phyloP scores from a whole-genome alignment of 2,329 filamentous ascomycete species.

The Aspergillus neotritici region DNA sequence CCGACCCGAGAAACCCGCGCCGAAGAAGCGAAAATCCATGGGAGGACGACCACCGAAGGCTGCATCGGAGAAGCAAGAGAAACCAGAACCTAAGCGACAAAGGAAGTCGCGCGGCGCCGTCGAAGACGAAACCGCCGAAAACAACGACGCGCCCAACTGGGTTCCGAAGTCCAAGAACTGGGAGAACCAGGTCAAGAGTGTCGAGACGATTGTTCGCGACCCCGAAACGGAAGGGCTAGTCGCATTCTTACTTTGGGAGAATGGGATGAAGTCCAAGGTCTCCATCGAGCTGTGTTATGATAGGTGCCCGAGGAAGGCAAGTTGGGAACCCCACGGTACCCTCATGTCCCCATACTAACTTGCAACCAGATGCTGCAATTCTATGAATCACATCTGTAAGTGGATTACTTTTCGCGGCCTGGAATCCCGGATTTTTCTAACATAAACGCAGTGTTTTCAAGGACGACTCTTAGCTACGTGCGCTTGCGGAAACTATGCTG shows the following conservation, averaged over 20 bases:
- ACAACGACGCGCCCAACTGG: conserved; percentile 27
- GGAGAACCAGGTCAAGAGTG: conserved; percentile 37
- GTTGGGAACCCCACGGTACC: background rate
- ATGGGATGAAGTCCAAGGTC: conserved; percentile 41
- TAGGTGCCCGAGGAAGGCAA: conserved; percentile 39
- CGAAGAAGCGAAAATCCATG: conserved; percentile 33
- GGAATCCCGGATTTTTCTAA: conserved; percentile 9
- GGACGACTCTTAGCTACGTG: conserved; percentile 15
- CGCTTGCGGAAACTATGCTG: no score
- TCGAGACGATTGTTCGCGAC: conserved; percentile 43
- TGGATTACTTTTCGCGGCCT: background rate
- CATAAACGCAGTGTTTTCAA: conserved; percentile 31
- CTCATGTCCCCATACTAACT: conserved; percentile 10
- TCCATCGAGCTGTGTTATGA: conserved; percentile 38
- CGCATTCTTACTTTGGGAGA: conserved; percentile 41
- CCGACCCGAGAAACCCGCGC: conserved; percentile 29
- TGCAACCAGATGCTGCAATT: conserved; percentile 42
- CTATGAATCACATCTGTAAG: conserved; percentile 46
- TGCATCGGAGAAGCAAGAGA: conserved; percentile 16
- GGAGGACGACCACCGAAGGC: conserved; percentile 21
- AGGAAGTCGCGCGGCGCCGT: conserved; percentile 21
- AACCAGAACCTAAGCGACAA: conserved; percentile 23
- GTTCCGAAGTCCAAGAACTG: conserved; percentile 37
- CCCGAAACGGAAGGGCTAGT: conserved; percentile 27
- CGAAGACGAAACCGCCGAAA: conserved; percentile 16